These are phyloP conservation scores for Entamoeba invadens DNA, from an alignment of 208 protist genomes.

Conservation along the genomic window DNA sequence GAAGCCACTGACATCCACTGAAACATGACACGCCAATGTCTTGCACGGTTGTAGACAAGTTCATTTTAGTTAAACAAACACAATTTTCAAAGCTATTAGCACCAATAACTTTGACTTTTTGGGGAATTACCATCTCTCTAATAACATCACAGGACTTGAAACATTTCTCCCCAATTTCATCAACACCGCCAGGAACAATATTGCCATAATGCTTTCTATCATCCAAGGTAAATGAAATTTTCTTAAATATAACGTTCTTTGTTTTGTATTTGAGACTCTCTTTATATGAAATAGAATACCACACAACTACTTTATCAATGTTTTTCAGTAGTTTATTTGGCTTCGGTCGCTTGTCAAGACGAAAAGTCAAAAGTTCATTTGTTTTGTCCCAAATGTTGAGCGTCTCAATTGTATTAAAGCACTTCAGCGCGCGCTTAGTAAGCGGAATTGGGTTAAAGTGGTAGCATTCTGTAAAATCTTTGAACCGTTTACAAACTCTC, in stretches of 20 bases:
- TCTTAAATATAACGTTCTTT: background rate
- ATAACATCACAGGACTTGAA: background rate
- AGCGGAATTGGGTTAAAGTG: too few relatives aligned
- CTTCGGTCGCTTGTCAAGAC: too few relatives aligned
- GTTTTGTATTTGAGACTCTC: background rate
- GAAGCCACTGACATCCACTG: background rate
- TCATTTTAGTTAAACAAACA: background rate
- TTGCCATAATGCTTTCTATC: background rate
- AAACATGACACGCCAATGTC: background rate
- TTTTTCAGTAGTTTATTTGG: too few relatives aligned
- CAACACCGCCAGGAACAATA: background rate
- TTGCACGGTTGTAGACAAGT: background rate
- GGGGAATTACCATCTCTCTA: background rate
- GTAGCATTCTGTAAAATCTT: too few relatives aligned
- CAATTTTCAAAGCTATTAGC: background rate
- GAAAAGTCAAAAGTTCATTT: too few relatives aligned
- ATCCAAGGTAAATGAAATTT: background rate
- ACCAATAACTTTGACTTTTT: background rate
- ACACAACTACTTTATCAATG: too few relatives aligned
- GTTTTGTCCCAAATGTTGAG: too few relatives aligned
- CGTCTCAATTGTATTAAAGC: too few relatives aligned
- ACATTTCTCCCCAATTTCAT: background rate
- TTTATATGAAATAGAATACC: background rate
- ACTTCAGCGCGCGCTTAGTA: too few relatives aligned
- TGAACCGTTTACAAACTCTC: too few relatives aligned